These are phyloP conservation scores for Verticillium nonalfalfae DNA, from an alignment of 2,329 filamentous ascomycete species.

Conservation along the genomic window DNA sequence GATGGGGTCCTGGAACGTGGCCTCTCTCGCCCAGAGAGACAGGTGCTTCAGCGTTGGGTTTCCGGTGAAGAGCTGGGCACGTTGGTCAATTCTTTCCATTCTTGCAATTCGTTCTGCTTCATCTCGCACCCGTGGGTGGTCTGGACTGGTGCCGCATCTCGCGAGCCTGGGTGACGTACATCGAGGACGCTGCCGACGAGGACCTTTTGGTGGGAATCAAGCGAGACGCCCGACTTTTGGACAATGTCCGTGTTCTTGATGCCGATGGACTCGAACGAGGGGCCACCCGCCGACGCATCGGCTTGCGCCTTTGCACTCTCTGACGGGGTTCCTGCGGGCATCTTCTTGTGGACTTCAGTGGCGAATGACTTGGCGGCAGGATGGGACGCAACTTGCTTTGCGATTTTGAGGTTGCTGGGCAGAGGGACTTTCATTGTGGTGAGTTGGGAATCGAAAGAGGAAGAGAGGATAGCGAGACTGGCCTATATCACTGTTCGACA, in stretches of 20 bases:
- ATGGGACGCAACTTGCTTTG: constrained; percentile 5
- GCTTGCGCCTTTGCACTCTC: constrained; percentile 18
- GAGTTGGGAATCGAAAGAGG: not conserved
- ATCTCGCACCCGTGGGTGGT: not conserved
- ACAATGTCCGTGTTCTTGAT: constrained; percentile 51
- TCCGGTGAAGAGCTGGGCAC: constrained; percentile 48
- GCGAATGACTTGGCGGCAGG: constrained; percentile 10
- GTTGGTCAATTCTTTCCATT: not conserved
- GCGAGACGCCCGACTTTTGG: constrained; percentile 40
- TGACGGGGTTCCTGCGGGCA: constrained; percentile 20
- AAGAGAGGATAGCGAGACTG: not conserved
- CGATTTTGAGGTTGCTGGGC: constrained; percentile 6
- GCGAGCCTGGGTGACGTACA: constrained; percentile 16
- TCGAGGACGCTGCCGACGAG: constrained; percentile 54
- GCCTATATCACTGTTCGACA: too few relatives aligned
- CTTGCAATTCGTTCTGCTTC: too few relatives aligned
- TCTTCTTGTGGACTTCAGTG: constrained; percentile 11
- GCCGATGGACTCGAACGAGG: constrained; percentile 19
- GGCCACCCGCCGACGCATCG: constrained; percentile 3
- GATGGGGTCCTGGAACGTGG: constrained; percentile 51
- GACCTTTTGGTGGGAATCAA: constrained; percentile 43
- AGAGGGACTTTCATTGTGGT: constrained; percentile 1
- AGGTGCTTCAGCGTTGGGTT: constrained; percentile 53
- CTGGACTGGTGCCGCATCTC: too few relatives aligned
- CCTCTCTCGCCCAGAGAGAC: constrained; percentile 51